These are phyloP conservation scores for Trametes coccinea DNA, from an alignment of 768 basidiomycete species.

Conservation along the genomic window DNA sequence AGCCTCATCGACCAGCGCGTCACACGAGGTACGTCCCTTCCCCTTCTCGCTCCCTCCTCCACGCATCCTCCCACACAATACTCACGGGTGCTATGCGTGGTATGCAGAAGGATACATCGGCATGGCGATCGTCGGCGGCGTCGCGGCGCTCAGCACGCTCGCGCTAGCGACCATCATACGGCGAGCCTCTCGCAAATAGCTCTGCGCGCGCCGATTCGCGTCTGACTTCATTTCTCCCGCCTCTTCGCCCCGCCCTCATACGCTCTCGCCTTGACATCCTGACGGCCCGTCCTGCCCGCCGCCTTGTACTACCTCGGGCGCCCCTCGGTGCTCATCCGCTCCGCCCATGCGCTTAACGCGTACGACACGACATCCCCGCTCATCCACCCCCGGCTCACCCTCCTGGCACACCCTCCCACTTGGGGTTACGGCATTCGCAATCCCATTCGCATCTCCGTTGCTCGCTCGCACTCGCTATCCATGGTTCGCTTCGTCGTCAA, in stretches of 20 bases:
- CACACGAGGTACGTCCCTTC: slow-evolving; percentile 61
- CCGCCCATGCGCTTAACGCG: no score
- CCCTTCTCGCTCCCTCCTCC: neutral
- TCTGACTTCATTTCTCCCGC: slow-evolving; percentile 4
- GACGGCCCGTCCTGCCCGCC: neutral
- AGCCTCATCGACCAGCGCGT: slow-evolving; percentile 87
- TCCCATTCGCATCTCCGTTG: neutral
- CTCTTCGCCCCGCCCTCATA: neutral
- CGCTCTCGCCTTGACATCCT: neutral
- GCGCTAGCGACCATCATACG: slow-evolving; percentile 77
- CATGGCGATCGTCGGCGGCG: slow-evolving; percentile 92
- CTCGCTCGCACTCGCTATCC: neutral
- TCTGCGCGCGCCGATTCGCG: neutral
- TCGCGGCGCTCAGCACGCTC: slow-evolving; percentile 80
- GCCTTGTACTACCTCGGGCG: no score
- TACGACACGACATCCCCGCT: neutral
- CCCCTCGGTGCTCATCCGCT: neutral
- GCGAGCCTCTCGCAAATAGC: slow-evolving; percentile 63
- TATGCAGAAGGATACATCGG: slow-evolving; percentile 93
- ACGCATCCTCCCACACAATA: neutral
- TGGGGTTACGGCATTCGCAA: neutral
- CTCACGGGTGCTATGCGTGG: neutral
- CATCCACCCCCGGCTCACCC: neutral
- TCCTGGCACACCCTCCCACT: neutral
- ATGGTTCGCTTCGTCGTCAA: neutral